Conservation (phyloP, 2,329 filamentous ascomycete species). For the Clonostachys rosea region DNA sequence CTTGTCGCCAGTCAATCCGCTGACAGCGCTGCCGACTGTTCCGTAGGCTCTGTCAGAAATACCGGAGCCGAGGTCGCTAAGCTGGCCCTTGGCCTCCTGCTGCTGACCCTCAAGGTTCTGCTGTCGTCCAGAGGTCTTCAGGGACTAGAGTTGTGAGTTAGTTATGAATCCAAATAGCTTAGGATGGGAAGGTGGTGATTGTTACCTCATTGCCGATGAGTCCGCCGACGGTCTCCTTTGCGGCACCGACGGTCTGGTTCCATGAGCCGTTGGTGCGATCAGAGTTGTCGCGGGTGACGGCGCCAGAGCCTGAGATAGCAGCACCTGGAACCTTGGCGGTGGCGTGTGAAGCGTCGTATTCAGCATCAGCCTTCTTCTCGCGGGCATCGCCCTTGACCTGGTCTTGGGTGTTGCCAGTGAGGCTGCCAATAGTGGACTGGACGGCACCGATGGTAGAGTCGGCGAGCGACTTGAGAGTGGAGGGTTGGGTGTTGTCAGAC, state of each 20-base stretch:
- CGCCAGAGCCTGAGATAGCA: conserved; percentile 65
- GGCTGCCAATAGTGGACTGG: conserved; percentile 65
- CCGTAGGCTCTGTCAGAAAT: conserved; percentile 64
- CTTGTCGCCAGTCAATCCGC: conserved; percentile 69
- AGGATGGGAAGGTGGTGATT: neutral
- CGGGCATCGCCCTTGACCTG: conserved; percentile 60
- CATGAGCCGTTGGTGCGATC: conserved; percentile 69
- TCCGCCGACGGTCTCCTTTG: conserved; percentile 77
- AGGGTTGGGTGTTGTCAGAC: conserved; percentile 38
- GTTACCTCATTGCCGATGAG: conserved; percentile 66
- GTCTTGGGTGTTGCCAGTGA: conserved; percentile 70
- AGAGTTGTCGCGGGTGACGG: conserved; percentile 65
- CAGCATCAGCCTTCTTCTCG: conserved; percentile 59
- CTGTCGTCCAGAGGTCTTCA: conserved; percentile 69
- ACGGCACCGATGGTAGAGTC: conserved; percentile 69
- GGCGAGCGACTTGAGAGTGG: conserved; percentile 74
- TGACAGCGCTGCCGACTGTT: conserved; percentile 64
- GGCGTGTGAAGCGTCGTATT: conserved; percentile 72
- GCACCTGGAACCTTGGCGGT: conserved; percentile 70
- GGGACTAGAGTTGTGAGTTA: conserved; percentile 28
- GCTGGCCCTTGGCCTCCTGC: conserved; percentile 78
- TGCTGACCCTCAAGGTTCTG: conserved; percentile 79
- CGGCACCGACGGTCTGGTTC: conserved; percentile 85
- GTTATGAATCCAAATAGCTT: neutral
- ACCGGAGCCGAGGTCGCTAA: conserved; percentile 67